A percentile compares a stretch with the other conserved stretches of the same genome.
Conservation (phyloP, 805 yeast species). For the Zygosaccharomyces lentus region DNA sequence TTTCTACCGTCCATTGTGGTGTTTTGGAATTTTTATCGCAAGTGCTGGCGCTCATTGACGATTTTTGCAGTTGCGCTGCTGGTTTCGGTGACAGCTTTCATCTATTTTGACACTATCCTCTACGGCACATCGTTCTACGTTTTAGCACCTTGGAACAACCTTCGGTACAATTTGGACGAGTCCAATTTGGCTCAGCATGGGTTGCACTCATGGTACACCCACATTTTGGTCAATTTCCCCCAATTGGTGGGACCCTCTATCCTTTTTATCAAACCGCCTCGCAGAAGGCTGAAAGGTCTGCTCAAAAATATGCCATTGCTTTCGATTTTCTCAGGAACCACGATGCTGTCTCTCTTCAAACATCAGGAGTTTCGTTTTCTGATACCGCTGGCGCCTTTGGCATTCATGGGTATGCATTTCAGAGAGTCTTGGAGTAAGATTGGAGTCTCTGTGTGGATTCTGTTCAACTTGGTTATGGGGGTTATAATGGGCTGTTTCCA, state of each 20-base stretch:
- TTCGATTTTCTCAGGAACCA: slow-evolving; percentile 58
- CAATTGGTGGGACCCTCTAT: slow-evolving; percentile 78
- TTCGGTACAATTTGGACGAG: slow-evolving; percentile 59
- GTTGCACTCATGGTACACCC: slow-evolving; percentile 72
- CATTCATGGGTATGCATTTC: slow-evolving; percentile 51
- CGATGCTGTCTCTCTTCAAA: slow-evolving; percentile 63
- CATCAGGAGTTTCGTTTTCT: slow-evolving; percentile 95
- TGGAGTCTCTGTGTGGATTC: slow-evolving; percentile 46
- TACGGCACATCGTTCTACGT: slow-evolving; percentile 34
- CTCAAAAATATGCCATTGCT: slow-evolving; percentile 46
- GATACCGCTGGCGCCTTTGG: slow-evolving; percentile 69
- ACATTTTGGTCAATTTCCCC: slow-evolving; percentile 70
- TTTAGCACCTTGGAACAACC: slow-evolving; percentile 73
- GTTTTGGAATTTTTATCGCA: slow-evolving; percentile 39
- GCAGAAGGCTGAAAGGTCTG: background rate
- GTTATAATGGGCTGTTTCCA: slow-evolving; percentile 75
- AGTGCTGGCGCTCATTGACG: slow-evolving; percentile 34
- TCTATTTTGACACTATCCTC: slow-evolving; percentile 52
- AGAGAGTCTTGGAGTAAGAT: slow-evolving; percentile 21
- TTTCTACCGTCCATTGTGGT: slow-evolving; percentile 54
- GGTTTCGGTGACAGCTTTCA: slow-evolving; percentile 36
- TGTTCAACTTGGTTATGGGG: slow-evolving; percentile 58
- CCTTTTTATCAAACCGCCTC: slow-evolving; percentile 35
- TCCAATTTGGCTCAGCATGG: slow-evolving; percentile 75
- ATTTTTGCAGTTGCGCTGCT: slow-evolving; percentile 36